Conservation (phyloP, 2,329 filamentous ascomycete species). For the Tolypocladium nubicola region DNA sequence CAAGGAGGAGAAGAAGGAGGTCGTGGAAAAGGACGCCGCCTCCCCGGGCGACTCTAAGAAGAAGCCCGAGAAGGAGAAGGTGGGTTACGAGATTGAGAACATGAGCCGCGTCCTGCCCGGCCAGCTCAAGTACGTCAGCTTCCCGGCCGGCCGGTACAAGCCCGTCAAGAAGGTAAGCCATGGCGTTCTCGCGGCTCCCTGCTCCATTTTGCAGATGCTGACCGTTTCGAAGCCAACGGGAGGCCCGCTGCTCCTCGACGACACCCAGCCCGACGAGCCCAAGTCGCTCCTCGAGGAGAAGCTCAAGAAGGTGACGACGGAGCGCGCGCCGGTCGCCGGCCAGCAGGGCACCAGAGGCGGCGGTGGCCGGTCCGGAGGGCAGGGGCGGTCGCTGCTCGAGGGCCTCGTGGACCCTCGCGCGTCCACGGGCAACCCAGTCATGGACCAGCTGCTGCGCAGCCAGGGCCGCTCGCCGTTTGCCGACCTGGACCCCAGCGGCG, state of each 20-base stretch:
- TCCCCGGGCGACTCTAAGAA: conserved; percentile 59
- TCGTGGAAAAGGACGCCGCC: conserved; percentile 47
- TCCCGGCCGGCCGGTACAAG: conserved; percentile 81
- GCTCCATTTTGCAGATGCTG: conserved; percentile 6
- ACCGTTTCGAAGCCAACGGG: conserved; percentile 62
- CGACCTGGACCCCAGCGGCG: conserved; percentile 20
- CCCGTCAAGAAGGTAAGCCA: conserved; percentile 70
- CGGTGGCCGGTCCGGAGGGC: conserved; percentile 20
- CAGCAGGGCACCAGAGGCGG: conserved; percentile 16
- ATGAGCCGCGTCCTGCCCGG: conserved; percentile 89
- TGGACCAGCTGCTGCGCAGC: conserved; percentile 33
- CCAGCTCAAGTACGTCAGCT: conserved; percentile 93
- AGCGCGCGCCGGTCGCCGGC: conserved; percentile 49
- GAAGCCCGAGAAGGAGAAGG: conserved; percentile 90
- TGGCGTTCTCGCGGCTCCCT: neutral
- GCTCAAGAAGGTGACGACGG: conserved; percentile 66
- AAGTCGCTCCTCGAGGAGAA: conserved; percentile 85
- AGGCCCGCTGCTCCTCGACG: conserved; percentile 82
- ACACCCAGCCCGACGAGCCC: conserved; percentile 67
- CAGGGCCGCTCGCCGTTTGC: conserved; percentile 22
- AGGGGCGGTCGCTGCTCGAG: conserved; percentile 25
- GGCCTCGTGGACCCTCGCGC: conserved; percentile 22
- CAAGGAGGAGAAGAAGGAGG: conserved; percentile 54
- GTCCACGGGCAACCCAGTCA: conserved; percentile 19
- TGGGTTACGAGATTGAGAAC: conserved; percentile 92